phyloP scores from a whole-genome alignment of 1,139 yeast species.

The Nadsonia starkeyi-henricii region DNA sequence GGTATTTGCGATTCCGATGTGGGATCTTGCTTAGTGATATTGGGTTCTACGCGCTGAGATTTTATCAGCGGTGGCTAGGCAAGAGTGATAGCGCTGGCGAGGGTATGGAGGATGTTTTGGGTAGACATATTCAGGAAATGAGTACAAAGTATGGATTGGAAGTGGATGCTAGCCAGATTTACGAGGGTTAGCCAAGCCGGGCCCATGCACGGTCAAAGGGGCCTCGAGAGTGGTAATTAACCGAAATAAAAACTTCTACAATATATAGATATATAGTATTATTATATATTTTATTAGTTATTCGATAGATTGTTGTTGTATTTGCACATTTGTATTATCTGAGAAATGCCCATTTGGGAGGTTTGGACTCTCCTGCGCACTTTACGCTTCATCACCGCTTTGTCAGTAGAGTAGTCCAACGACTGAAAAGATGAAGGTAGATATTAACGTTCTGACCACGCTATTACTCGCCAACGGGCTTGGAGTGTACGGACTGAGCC shows the following conservation, averaged over 20 bases:
- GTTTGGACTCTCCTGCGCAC: no score
- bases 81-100: conserved; percentile 7
- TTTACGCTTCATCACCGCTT: no score
- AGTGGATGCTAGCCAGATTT: conserved; percentile 2
- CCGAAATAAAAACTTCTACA: no score
- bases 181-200: neutral
- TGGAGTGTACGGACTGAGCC: neutral
- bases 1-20: neutral
- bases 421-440: neutral
- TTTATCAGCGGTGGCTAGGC: conserved; percentile 4
- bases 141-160: neutral
- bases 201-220: no score
- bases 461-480: neutral
- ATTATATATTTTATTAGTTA: no score
- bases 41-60: neutral
- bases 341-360: no score
- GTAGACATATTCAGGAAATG: neutral
- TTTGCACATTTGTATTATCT: no score
- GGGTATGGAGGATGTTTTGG: conserved; percentile 7
- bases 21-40: conserved; percentile 1
- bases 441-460: neutral
- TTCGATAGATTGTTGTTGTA: no score
- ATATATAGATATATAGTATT: no score
- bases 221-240: no score
- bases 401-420: no score